Percentiles rank a stretch among this genome's conserved stretches.
These are phyloP conservation scores for Naganishia randhawae DNA, from an alignment of 768 basidiomycete genomes.

Conservation along the genomic window DNA sequence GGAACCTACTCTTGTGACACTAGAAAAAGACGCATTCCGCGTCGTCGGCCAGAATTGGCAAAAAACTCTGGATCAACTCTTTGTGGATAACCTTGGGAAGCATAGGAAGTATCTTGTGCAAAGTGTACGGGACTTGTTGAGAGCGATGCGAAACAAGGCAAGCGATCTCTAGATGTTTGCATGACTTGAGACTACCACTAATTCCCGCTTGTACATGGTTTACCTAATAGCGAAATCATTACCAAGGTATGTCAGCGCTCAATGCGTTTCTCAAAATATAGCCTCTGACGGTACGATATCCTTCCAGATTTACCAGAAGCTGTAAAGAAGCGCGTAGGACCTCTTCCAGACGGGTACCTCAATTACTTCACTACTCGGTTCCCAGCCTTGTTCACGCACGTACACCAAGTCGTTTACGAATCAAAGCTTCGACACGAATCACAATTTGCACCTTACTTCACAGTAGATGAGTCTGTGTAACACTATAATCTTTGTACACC, in stretches of 20 bases:
- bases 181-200: neutral
- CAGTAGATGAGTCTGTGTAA: slow-evolving; percentile 22
- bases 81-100: slow-evolving; percentile 92
- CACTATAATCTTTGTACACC: neutral
- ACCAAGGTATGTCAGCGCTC: slow-evolving; percentile 56
- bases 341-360: slow-evolving; percentile 88
- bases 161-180: neutral
- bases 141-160: slow-evolving; percentile 85
- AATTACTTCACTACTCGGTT: slow-evolving; percentile 90
- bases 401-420: slow-evolving; percentile 72
- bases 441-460: slow-evolving; percentile 85
- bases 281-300: neutral
- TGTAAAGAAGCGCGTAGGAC: slow-evolving; percentile 79
- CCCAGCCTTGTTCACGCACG: slow-evolving; percentile 85
- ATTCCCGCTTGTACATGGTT: neutral
- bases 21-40: slow-evolving; percentile 66
- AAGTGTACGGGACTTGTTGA: slow-evolving; percentile 83
- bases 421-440: slow-evolving; percentile 74
- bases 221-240: slow-evolving; percentile 74
- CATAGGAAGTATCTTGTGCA: slow-evolving; percentile 93
- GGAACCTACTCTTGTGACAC: slow-evolving; percentile 66
- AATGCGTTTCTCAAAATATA: neutral
- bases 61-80: slow-evolving; percentile 73
- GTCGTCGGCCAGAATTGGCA: slow-evolving; percentile 93
- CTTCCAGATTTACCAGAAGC: slow-evolving; percentile 74